Base-by-base conservation (phyloP, 345 rosid species). In the Populus tremula region DNA sequence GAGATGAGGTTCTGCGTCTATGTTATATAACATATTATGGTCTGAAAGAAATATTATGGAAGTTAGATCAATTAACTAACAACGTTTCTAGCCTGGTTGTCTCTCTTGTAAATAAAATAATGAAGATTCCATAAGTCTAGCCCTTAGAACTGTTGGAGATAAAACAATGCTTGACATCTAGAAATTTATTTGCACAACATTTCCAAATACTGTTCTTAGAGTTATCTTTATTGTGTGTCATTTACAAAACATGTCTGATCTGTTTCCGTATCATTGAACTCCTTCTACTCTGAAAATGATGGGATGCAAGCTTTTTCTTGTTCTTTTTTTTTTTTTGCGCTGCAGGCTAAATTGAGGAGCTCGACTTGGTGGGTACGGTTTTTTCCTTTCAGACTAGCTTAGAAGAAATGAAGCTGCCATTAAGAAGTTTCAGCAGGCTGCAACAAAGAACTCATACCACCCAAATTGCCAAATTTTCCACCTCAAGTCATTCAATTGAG, bases 271-370 rank as follows among this genome's bases (percentile, higher is more conserved):
- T 29, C 27, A 29, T 12, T n/a, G 20, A 33, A 72, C 23, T 13
- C 14, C 13, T 29, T 64, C 8, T 38, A 11, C 63, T 71, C 56
- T 5, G 13, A 45, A 11, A 79, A 29, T 78, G 72, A 62, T 65
- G 8, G 27, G 23, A 43, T 49, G 23, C 12, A 36, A 56, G 18
- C 76, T 23, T n/a, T 43, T 67, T 29, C 10, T 53, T 29, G 5
- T 45, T 36, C 67, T 64, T 43, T 18, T 2, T 64, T 43, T 18
- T 2, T 50, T 43, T 11, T 43, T 43, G 47, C 25, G 71, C 5
- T 72, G 70, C 80, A 91, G 96, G 91, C 93, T 50, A 91, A 91
- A 84, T 85, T 87, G 89, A 89, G 93, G 83, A 90, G 92, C 85
- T 77, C 90, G 21, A 78, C 92, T 17, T 90, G 93, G 96, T 91